Conservation (phyloP, 2,329 filamentous ascomycete genomes). For the Colletotrichum aenigma region DNA sequence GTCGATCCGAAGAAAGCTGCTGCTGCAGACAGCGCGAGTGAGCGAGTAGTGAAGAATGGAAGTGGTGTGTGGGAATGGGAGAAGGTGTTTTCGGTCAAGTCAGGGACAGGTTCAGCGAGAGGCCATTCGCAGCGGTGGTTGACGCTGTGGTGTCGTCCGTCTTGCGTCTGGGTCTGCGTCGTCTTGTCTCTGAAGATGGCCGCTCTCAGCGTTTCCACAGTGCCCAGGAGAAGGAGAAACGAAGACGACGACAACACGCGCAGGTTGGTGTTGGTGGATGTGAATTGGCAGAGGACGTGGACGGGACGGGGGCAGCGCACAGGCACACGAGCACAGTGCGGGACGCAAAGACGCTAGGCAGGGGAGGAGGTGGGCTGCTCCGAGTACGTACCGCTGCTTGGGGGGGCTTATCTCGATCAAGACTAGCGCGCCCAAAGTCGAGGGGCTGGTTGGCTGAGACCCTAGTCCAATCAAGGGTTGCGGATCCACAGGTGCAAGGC, state of each 20-base stretch:
- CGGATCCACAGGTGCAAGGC: not conserved
- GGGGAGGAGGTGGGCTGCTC: not conserved
- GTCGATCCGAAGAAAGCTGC: not conserved
- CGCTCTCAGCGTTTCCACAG: constrained; percentile 18
- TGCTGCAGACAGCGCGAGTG: not conserved
- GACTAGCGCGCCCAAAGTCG: not conserved
- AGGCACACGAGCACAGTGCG: not conserved
- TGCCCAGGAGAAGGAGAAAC: constrained; percentile 5
- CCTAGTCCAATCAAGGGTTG: not conserved
- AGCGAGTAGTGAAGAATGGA: not conserved
- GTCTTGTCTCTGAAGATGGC: not conserved
- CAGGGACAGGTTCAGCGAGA: not conserved
- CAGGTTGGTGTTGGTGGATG: not conserved
- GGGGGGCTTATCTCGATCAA: not conserved
- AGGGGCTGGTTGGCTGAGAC: constrained; percentile 2
- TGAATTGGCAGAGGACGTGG: not conserved
- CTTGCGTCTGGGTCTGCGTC: not conserved
- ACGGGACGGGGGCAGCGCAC: not conserved
- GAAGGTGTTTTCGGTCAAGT: not conserved
- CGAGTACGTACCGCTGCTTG: not conserved
- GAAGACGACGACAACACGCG: not conserved
- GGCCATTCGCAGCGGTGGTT: constrained; percentile 4
- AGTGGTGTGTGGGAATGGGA: not conserved
- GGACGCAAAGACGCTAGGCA: not conserved
- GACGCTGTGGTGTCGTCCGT: not conserved